Base-by-base conservation (phyloP, 305 asterid species). In the Solanum hybrid region DNA sequence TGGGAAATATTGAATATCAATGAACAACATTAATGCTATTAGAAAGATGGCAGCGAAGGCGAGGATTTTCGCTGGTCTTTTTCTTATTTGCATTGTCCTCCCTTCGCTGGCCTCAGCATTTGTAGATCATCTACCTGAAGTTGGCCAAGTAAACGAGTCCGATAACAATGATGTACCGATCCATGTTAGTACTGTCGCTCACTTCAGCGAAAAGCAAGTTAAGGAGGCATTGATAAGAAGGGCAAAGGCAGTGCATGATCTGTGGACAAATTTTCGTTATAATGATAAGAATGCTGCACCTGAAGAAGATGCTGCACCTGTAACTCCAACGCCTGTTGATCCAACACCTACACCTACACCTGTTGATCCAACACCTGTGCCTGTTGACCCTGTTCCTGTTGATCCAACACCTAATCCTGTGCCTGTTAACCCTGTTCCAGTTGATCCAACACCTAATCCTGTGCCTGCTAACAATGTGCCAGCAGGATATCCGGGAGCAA, bases 41-140 rank as follows among this genome's bases (percentile, higher is more conserved):
- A 37, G 34, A 90, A 89, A 57, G 12, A 94, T 94, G 96, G 93
- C 92, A 82, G 76, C 79, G 82, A 91, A 88, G 79, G 93, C 92
- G 89, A 51, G 68, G 89, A 91, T 92, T 90, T 90, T 91, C 80
- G 31, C 85, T 29, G 85, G 87, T 82, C 38, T 85, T 61, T 87
- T 94, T 91, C 90, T 91, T 91, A 90, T 92, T 29, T 91, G 88
- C 68, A 51, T 89, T 89, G 75, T 90, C 91, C 91, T 93, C 90
- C 94, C 93, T 87, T 72, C 87, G 87, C 89, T 93, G 45, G 89
- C 94, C 89, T 90, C 93, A 10, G 93, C 94, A 10, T 65, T 78
- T 79, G 39, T 41, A 68, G 87, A 39, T 10, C 31, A n/a, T 11
- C 11, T 82, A 29, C 89, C 89, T 6, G 88, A 84, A 45, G 76